Percentiles rank a stretch among this genome's conserved stretches.
These are phyloP conservation scores for Barnettozyma pratensis DNA, from an alignment of 805 yeast species.

Conservation along the genomic window DNA sequence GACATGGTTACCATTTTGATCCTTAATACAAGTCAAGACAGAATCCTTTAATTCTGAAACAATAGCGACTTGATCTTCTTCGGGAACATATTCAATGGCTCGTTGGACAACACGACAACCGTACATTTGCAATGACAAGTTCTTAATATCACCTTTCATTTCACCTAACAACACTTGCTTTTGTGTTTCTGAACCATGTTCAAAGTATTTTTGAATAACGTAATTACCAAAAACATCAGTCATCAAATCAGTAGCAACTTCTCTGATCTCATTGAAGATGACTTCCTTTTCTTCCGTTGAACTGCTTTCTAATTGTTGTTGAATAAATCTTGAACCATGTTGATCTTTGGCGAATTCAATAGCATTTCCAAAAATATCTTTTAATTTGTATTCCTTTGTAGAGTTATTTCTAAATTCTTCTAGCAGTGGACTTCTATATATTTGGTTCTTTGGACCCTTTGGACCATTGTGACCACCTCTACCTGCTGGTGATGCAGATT, in stretches of 20 bases:
- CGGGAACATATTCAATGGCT: constrained; percentile 70
- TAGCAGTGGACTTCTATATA: constrained; percentile 69
- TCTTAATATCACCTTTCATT: constrained; percentile 71
- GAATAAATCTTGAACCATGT: constrained; percentile 95
- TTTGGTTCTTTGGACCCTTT: constrained; percentile 36
- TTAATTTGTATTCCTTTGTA: constrained; percentile 56
- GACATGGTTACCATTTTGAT: constrained; percentile 97
- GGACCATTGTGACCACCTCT: constrained; percentile 17
- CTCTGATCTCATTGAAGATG: constrained; percentile 79
- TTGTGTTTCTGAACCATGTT: constrained; percentile 70
- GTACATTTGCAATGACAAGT: constrained; percentile 87
- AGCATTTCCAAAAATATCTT: constrained; percentile 80
- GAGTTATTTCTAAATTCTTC: constrained; percentile 77
- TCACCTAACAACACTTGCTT: constrained; percentile 58
- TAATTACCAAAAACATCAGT: constrained; percentile 98
- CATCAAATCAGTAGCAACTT: constrained; percentile 70
- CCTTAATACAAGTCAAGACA: constrained; percentile 71
- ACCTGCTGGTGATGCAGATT: constrained; percentile 20
- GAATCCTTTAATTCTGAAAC: constrained; percentile 64
- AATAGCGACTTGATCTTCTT: constrained; percentile 60
- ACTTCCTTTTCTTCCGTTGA: constrained; percentile 67
- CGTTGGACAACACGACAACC: constrained; percentile 97
- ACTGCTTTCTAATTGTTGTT: constrained; percentile 71
- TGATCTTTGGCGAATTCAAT: constrained; percentile 93
- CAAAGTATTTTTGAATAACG: constrained; percentile 92